Evolutionary conservation across 371 early-diverging fungal genomes (phyloP), one percentile per base, ranked within the genome.

Genomic region (Mucor lusitanicus): DNA sequence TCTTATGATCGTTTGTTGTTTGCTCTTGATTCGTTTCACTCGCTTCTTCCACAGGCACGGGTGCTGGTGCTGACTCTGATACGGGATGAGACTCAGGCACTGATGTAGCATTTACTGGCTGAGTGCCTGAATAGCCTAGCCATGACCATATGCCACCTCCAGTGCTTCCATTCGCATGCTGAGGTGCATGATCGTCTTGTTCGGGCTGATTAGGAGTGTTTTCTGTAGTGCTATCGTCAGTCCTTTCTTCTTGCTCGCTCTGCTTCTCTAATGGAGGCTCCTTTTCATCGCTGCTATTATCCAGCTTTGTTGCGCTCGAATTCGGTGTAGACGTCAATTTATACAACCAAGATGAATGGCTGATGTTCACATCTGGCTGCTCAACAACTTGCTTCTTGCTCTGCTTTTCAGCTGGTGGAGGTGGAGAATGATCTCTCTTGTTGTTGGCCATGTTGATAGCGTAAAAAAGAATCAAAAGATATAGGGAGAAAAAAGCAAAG

Each of bases 321-420:
- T n/a, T 56, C 17, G 62, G 48, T 48, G 25, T 1, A 37, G 39
- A 19, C 6, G 68, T 62, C 37, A 67, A 23, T 30, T 44, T 50
- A 44, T 67, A 44, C 32, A 67, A 42, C 68, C 68, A 67, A 13
- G 68, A 67, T 8, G 68, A 67, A 55, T 62, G 68, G 19, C 63
- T 67, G 56, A 67, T 69, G 17, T 59, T 57, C 39, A 42, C 42
- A 48, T 69, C 60, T 32, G 55, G 27, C 8, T 40, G 42, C 13
- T 53, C 3, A 12, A 27, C 27, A 13, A 25, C 53, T 2, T 53
- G 53, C 4, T 15, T 25, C 25, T 53, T 53, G 27, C 5, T 15
- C 27, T 53, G 53, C 12, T 53, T 0, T 15, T 25, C 25, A 15
- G 13, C 27, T 53, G 53, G 27, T 25, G 25, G 53, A 53, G 53